Base-by-base conservation (phyloP, 805 yeast species). In the Candida broadrunensis region DNA sequence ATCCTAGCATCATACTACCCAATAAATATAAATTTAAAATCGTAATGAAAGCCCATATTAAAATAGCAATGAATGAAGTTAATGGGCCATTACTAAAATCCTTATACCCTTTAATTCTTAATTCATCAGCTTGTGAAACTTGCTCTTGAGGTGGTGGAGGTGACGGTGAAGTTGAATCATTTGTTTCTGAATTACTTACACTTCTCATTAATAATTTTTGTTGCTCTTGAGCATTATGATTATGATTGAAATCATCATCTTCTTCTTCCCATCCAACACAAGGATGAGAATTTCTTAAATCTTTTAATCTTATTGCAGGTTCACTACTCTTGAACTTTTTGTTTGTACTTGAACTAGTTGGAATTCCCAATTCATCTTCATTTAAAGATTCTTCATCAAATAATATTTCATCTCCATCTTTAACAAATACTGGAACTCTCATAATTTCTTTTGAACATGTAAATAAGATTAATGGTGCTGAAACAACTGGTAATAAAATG, bases 381-480 rank as follows among this genome's bases (percentile, higher is more conserved):
- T 32, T 33, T 5, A 18, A 14, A 6, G 23, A 33, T 14, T 39
- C 44, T 13, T 23, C 40, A 33, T 52, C 61, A 36, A 43, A 47
- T 5, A 51, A 27, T n/a, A 49, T 55, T 33, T 56, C 63, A 24
- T 59, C 68, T 3, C 62, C 65, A 26, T 58, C 65, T n/a, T 61
- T 39, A 6, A 44, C 56, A 33, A 54, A 56, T 5, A 67, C 44
- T 2, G 74, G 72, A 12, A 80, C 84, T 29, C 77, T 68, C 93
- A 85, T 85, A 44, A 80, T 78, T 37, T 72, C 62, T 52, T 79
- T 80, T 38, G 77, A 77, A 46, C 87, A 79, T 0, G 96, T 88
- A 59, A 88, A 87, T 58, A 80, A 83, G 43, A 88, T 82, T 54
- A 89, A 70, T 17, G 97, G 97, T 0, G 96, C 96, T 31, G 89